phyloP scores from a whole-genome alignment of 1,139 yeast species.

The Eremothecium coryli region DNA sequence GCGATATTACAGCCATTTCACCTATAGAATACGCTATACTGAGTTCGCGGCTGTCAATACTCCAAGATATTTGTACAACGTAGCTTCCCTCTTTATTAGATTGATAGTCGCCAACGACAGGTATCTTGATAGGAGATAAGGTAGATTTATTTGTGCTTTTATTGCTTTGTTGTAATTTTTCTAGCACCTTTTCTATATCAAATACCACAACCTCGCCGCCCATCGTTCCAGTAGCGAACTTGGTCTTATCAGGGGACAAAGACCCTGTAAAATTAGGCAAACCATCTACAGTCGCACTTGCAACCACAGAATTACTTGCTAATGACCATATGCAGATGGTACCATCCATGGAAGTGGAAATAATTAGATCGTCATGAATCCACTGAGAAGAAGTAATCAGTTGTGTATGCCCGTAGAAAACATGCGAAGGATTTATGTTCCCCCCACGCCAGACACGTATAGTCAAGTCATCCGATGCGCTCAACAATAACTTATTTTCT shows the following conservation, averaged over 20 bases:
- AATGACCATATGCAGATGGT: constrained; percentile 62
- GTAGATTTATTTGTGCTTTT: not conserved
- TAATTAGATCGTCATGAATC: constrained; percentile 35
- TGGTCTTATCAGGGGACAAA: constrained; percentile 41
- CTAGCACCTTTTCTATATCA: constrained; percentile 12
- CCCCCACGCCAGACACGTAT: constrained; percentile 68
- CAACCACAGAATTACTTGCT: constrained; percentile 35
- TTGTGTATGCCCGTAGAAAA: constrained; percentile 43
- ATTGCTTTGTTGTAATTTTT: constrained; percentile 5
- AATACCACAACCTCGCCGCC: constrained; percentile 38
- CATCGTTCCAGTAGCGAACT: constrained; percentile 55
- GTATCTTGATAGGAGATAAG: constrained; percentile 9
- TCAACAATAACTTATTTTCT: constrained; percentile 47
- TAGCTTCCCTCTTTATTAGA: constrained; percentile 12
- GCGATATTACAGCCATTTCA: constrained; percentile 7
- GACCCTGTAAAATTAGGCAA: constrained; percentile 46
- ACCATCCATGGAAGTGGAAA: constrained; percentile 63
- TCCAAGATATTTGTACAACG: constrained; percentile 21
- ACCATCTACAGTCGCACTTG: constrained; percentile 37
- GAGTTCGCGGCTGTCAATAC: constrained; percentile 11
- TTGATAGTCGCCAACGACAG: constrained; percentile 14
- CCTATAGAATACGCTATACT: constrained; percentile 17
- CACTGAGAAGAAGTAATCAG: constrained; percentile 50
- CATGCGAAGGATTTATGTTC: constrained; percentile 39
- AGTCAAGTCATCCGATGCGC: constrained; percentile 68